A percentile compares a stretch with the other conserved stretches of the same genome.
These are phyloP conservation scores for Nitzschia palea DNA, from an alignment of 108 stramenopile genomes.

Conservation along the genomic window DNA sequence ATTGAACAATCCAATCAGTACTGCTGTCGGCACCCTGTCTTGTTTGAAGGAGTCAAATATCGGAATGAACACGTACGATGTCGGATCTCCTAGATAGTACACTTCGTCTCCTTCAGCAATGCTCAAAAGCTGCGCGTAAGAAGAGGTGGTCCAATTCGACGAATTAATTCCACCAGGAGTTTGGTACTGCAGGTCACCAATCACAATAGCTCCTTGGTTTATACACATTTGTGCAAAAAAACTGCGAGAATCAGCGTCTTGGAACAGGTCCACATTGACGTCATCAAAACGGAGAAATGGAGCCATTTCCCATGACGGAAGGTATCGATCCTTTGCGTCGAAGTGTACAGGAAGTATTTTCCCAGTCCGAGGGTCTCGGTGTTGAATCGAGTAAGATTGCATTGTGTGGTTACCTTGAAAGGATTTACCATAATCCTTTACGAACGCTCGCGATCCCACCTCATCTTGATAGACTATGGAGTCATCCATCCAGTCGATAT, in stretches of 20 bases:
- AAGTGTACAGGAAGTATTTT: not conserved
- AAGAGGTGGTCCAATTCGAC: not conserved
- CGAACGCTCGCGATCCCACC: not conserved
- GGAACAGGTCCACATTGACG: constrained; percentile 5
- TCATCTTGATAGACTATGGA: constrained; percentile 6
- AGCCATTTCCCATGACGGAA: constrained; percentile 15
- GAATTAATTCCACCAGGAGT: constrained; percentile 9
- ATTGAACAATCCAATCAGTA: constrained; percentile 7
- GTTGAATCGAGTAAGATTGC: not conserved
- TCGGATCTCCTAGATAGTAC: constrained; percentile 11
- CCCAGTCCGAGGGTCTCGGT: not conserved
- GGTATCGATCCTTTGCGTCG: not conserved
- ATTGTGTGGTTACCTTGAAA: not conserved
- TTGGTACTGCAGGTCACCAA: constrained; percentile 2
- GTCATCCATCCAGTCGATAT: constrained; percentile 10
- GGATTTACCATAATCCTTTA: not conserved
- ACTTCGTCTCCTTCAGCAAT: constrained; percentile 3
- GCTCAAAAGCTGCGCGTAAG: constrained; percentile 1
- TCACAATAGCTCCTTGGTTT: constrained; percentile 2
- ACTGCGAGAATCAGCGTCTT: not conserved
- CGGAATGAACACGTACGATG: constrained; percentile 5
- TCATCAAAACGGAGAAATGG: constrained; percentile 11
- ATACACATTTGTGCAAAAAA: not conserved
- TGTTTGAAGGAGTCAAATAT: constrained; percentile 17
- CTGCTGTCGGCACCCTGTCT: not conserved